Evolutionary conservation across 2,329 filamentous ascomycete species (phyloP).

Genomic region (Clarireedia paspali): DNA sequence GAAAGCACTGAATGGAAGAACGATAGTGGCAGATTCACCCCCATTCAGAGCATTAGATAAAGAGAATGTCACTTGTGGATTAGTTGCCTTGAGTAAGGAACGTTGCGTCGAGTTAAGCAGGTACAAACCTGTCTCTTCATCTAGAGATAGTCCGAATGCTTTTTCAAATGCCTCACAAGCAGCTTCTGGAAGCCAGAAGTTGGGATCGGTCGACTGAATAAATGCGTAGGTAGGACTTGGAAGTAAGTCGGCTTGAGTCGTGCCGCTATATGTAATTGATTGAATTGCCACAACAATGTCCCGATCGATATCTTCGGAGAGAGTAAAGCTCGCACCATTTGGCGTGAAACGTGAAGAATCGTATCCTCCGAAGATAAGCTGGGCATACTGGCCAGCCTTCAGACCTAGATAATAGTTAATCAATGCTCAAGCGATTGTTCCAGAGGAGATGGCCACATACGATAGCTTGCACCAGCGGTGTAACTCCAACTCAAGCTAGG

Average conservation of each 20-base stretch:
- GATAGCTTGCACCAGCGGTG: constrained; percentile 64
- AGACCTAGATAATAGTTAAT: constrained; percentile 5
- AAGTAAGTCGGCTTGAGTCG: constrained; percentile 26
- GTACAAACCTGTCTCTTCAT: constrained; percentile 55
- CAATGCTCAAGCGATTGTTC: not conserved
- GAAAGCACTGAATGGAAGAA: constrained; percentile 23
- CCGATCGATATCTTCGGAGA: constrained; percentile 32
- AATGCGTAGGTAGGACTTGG: constrained; percentile 27
- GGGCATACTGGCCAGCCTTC: constrained; percentile 30
- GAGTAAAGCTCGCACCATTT: constrained; percentile 32
- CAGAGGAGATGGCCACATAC: constrained; percentile 17
- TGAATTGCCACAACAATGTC: constrained; percentile 34
- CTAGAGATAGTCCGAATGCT: constrained; percentile 56
- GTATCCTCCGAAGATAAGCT: constrained; percentile 35
- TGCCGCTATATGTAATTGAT: constrained; percentile 33
- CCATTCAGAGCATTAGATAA: constrained; percentile 14
- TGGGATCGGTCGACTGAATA: constrained; percentile 56
- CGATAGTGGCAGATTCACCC: constrained; percentile 24
- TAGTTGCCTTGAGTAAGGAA: constrained; percentile 16
- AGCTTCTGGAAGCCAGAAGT: constrained; percentile 50
- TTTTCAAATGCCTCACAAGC: constrained; percentile 57
- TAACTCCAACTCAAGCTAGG: constrained; percentile 42
- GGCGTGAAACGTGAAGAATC: constrained; percentile 32
- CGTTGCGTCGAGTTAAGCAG: constrained; percentile 43
- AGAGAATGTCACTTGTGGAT: constrained; percentile 27